Evolutionary conservation across 148 eudicot genomes (phyloP).

Genomic region (Vaccinium corymbosum): DNA sequence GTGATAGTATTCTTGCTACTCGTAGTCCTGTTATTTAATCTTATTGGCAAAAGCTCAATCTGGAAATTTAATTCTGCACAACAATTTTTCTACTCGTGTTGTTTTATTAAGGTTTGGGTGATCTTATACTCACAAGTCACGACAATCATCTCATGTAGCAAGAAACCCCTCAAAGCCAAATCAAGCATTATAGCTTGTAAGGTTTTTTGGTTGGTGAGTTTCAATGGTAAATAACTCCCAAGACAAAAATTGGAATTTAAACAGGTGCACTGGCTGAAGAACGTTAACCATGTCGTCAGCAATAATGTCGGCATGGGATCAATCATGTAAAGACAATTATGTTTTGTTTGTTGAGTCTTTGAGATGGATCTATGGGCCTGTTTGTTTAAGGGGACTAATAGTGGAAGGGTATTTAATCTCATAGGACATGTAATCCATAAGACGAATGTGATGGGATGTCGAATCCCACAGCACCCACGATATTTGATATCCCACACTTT

Average conservation of each 20-base stretch:
- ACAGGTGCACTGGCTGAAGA: neutral
- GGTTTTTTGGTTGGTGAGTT: conserved; percentile 4
- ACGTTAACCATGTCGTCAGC: neutral
- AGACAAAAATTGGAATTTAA: neutral
- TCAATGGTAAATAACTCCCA: neutral
- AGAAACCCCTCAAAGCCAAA: neutral
- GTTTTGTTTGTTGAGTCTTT: neutral
- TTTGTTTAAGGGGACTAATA: neutral
- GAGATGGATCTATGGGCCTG: neutral
- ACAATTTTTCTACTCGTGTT: neutral
- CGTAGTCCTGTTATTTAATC: neutral
- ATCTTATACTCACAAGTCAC: neutral
- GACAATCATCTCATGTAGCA: neutral
- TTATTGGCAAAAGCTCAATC: neutral
- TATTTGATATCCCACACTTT: neutral
- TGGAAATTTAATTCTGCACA: neutral
- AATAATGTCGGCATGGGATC: neutral
- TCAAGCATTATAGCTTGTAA: neutral
- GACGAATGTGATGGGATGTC: neutral
- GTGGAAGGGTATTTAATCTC: neutral
- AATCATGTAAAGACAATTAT: neutral
- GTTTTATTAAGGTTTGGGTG: neutral
- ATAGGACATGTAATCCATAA: neutral
- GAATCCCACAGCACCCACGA: neutral
- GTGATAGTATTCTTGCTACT: neutral